Evolutionary conservation across 225 moss, liverwort and hornwort species (phyloP).

Genomic region (Pseudoscleropodium purum): DNA sequence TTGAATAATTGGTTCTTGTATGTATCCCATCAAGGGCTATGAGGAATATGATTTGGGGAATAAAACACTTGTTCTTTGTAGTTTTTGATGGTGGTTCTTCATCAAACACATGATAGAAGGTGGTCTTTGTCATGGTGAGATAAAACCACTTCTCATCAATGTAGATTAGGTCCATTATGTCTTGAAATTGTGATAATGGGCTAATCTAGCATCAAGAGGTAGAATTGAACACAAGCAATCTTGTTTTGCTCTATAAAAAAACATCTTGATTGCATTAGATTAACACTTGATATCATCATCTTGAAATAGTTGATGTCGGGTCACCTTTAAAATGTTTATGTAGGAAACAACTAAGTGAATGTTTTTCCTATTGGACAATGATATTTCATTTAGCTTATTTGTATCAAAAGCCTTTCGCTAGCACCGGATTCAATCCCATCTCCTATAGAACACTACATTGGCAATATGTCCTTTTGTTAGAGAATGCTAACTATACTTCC

Average conservation of each 20-base stretch:
- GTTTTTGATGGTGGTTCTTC: background rate
- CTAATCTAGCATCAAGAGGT: rapidly evolving
- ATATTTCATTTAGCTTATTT: background rate
- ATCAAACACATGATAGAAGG: rapidly evolving
- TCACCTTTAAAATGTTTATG: background rate
- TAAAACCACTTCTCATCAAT: background rate
- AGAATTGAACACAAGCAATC: rapidly evolving
- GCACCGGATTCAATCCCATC: rapidly evolving
- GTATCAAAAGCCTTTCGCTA: background rate
- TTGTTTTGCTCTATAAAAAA: background rate
- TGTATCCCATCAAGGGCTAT: too few relatives aligned
- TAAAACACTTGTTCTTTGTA: rapidly evolving
- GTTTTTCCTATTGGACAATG: background rate
- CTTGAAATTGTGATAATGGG: background rate
- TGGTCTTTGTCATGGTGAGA: background rate
- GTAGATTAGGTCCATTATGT: background rate
- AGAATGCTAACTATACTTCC: rapidly evolving
- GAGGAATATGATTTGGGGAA: too few relatives aligned
- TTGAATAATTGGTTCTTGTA: too few relatives aligned
- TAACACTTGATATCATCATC: rapidly evolving
- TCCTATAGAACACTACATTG: rapidly evolving
- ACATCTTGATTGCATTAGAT: background rate
- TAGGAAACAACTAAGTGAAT: rapidly evolving
- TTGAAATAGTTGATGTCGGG: rapidly evolving
- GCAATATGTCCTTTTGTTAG: rapidly evolving